A percentile compares a stretch with the other conserved stretches of the same genome.
Conservation (phyloP, 352 stramenopile species). For the Pythium grandisporangium region DNA sequence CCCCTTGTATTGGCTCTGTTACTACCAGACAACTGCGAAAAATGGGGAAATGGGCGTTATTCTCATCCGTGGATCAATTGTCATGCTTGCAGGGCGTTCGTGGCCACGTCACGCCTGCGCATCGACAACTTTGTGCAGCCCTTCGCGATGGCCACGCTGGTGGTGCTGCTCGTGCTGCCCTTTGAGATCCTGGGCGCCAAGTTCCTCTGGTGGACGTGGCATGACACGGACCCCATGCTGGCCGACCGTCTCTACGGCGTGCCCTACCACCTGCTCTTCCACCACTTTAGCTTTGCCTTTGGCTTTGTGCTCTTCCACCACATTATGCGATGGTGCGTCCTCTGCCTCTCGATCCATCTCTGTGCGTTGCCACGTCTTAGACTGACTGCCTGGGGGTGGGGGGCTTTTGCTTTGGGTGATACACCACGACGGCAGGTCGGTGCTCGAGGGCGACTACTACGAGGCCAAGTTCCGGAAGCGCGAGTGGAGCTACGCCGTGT, state of each 20-base stretch:
- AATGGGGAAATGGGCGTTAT: background rate
- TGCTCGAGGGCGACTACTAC: conserved; percentile 52
- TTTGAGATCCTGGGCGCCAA: conserved; percentile 73
- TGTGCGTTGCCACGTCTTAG: too few relatives aligned
- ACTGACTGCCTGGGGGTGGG: too few relatives aligned
- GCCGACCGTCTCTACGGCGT: conserved; percentile 49
- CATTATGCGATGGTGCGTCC: conserved; percentile 44
- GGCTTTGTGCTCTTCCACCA: conserved; percentile 37
- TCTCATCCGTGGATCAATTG: background rate
- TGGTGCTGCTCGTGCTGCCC: conserved; percentile 48
- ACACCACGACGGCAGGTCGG: conserved; percentile 31
- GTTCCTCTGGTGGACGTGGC: conserved; percentile 82
- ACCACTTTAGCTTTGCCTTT: conserved; percentile 59
- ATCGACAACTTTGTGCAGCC: conserved; percentile 71
- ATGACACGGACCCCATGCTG: conserved; percentile 71
- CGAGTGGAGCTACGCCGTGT: conserved; percentile 53
- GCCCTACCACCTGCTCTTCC: conserved; percentile 53
- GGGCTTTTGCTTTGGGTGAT: too few relatives aligned
- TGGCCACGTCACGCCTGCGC: conserved; percentile 49
- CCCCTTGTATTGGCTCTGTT: background rate
- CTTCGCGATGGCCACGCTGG: conserved; percentile 49
- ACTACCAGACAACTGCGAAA: background rate
- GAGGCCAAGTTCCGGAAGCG: conserved; percentile 45
- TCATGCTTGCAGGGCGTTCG: conserved; percentile 74
- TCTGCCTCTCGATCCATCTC: too few relatives aligned